These are phyloP conservation scores for Phytophthora tentaculata DNA, from an alignment of 352 stramenopile genomes.

Conservation along the genomic window DNA sequence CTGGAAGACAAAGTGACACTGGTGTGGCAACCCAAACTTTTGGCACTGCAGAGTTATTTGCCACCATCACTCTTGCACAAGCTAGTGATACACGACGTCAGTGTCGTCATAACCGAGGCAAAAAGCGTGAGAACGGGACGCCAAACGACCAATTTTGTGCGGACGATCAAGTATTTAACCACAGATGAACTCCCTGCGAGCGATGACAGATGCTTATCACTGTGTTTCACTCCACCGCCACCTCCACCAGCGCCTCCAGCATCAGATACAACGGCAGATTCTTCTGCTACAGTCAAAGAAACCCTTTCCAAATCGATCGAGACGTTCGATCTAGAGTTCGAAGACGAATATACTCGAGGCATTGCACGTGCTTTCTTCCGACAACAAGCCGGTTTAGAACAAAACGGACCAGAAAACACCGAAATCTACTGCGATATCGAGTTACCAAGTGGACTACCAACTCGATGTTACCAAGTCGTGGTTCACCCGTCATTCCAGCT, in stretches of 20 bases:
- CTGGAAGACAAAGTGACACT: slow-evolving; percentile 70
- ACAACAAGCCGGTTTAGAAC: slow-evolving; percentile 46
- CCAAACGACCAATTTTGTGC: slow-evolving; percentile 82
- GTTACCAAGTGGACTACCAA: slow-evolving; percentile 52
- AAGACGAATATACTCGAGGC: slow-evolving; percentile 53
- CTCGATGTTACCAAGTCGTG: slow-evolving; percentile 69
- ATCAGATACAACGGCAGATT: background rate
- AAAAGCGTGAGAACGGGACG: slow-evolving; percentile 66
- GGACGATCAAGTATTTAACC: slow-evolving; percentile 83
- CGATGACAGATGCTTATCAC: slow-evolving; percentile 76
- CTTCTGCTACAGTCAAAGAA: background rate
- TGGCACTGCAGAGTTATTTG: slow-evolving; percentile 19
- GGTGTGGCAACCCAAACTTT: slow-evolving; percentile 53
- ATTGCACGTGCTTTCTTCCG: slow-evolving; percentile 69
- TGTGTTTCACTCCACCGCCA: slow-evolving; percentile 36
- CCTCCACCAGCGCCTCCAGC: background rate
- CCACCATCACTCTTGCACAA: slow-evolving; percentile 27
- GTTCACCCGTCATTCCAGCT: slow-evolving; percentile 81
- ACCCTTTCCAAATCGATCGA: slow-evolving; percentile 6
- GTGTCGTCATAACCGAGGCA: slow-evolving; percentile 57
- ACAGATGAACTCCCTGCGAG: slow-evolving; percentile 50
- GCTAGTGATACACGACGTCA: slow-evolving; percentile 25
- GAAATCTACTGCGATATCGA: slow-evolving; percentile 43
- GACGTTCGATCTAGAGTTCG: slow-evolving; percentile 82
- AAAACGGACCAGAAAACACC: slow-evolving; percentile 35